Base-by-base conservation (phyloP, 129 eudicot genomes). In the Lactuca sativa region DNA sequence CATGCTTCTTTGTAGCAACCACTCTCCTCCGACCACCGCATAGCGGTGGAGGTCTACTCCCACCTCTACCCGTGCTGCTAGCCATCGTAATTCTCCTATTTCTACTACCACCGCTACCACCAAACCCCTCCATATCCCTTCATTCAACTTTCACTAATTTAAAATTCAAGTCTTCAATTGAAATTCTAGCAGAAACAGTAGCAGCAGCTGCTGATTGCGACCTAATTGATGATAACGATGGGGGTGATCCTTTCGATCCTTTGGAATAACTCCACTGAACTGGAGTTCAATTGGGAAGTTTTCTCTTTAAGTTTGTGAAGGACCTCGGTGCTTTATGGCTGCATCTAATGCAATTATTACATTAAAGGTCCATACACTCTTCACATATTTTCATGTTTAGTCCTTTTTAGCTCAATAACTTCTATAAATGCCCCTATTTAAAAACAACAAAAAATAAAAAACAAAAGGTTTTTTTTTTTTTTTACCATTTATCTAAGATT, bases 1-100 rank as follows among this genome's bases (percentile, higher is more conserved):
- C 64, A 52, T 47, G 51, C 32, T 67, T 25, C 33, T 77, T 77
- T 0, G 69, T 77, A 15, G 81, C 81, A 33, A 77, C 63, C 7
- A 77, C 81, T 47, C 76, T 71, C 43, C 81, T 15, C 59, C 81
- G 59, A 48, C 71, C 81, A 66, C 70, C 60, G 41, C 74, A 76
- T 53, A 41, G 47, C 67, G 58, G 66, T 43, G 58, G 36, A 3
- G 36, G 32, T 31, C 75, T 9, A 43, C 55, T 58, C 11, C 75
- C 44, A 51, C 75, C 75, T 15, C 16, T 55, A 17, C 55, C 13
- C 13, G 54, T 7, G 75, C 59, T 60, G 60, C 38, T 71, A 4
- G 76, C 31, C 76, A 53, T 71, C 52, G 51, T 48, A 16, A 71
- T 59, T n/a, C 76, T 33, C 52, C 76, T 40, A 18, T 71, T 71